phyloP scores from a whole-genome alignment of 352 stramenopile species.

The Peronospora farinosa region DNA sequence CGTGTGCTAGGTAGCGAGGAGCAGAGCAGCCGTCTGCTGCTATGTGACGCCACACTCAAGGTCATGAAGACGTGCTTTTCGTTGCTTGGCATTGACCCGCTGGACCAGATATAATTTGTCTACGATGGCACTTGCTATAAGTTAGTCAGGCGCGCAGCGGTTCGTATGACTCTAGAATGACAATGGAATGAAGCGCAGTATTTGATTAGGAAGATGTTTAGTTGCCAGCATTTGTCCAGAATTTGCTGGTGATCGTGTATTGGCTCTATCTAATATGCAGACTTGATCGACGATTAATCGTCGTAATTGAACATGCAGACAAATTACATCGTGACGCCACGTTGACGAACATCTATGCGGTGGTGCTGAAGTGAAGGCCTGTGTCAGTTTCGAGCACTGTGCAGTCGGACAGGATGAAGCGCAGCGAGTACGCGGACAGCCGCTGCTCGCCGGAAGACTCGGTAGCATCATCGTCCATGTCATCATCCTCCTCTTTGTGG shows the following conservation, averaged over 20 bases:
- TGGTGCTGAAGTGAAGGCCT: slow-evolving; percentile 46
- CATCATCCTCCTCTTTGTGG: slow-evolving; percentile 41
- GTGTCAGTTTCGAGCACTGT: slow-evolving; percentile 67
- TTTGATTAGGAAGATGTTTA: slow-evolving; percentile 37
- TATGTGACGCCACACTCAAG: slow-evolving; percentile 93
- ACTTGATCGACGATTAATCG: slow-evolving; percentile 1
- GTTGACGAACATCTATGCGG: slow-evolving; percentile 17
- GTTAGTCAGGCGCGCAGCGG: slow-evolving; percentile 5
- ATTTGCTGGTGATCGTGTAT: slow-evolving; percentile 14
- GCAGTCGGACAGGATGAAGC: slow-evolving; percentile 72
- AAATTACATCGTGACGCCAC: slow-evolving; percentile 20
- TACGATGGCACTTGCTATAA: not conserved
- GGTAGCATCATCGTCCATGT: slow-evolving; percentile 31
- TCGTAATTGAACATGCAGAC: slow-evolving; percentile 25
- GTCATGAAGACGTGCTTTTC: slow-evolving; percentile 93
- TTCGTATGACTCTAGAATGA: slow-evolving; percentile 14
- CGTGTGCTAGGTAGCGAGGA: slow-evolving; percentile 92
- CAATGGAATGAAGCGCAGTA: slow-evolving; percentile 33
- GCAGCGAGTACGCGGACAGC: slow-evolving; percentile 74
- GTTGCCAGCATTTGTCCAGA: slow-evolving; percentile 24
- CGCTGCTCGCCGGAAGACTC: slow-evolving; percentile 18
- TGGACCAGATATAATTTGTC: slow-evolving; percentile 90
- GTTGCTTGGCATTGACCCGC: slow-evolving; percentile 89
- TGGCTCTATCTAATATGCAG: slow-evolving; percentile 26
- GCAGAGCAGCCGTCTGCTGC: slow-evolving; percentile 93